Evolutionary conservation across 768 basidiomycete species (phyloP), one percentile per base, ranked within the genome.

Genomic region (Scleroderma citrinum): DNA sequence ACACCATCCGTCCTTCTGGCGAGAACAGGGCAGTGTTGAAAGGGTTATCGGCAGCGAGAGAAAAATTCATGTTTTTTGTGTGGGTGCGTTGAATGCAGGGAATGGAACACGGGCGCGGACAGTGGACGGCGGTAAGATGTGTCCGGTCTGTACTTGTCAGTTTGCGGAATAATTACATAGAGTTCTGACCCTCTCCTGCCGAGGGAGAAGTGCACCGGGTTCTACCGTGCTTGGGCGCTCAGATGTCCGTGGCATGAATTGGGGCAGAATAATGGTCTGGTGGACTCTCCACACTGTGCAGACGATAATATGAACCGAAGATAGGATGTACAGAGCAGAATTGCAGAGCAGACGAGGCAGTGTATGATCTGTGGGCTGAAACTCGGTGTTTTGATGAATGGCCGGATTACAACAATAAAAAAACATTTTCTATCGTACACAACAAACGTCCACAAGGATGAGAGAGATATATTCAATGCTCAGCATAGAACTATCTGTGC

Each of bases 221-320:
- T 65, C 56, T 67, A 59, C 65, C 64, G 67, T 66, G 64, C 17
- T 61, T 24, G 61, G 40, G 63, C 65, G 63, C 55, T 13, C 43
- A 44, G 29, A 40, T 42, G 13, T 29, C 48, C n/a, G 49, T 36
- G 29, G 47, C n/a, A n/a, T 48, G 39, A 52, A 49, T 26, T 40
- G 19, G 23, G 45, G 40, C 35, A 35, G 46, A 19, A 36, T n/a
- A 24, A 43, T 34, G 36, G 19, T 29, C 38, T 36, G 17, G 21
- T 44, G 46, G 57, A 53, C 36, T 19, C 40, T 46, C 26, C 26
- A 8, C 26, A 5, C 5, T 29, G 26, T 29, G 26, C 26, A n/a
- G n/a, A n/a, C n/a, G n/a, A n/a, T n/a, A n/a, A n/a, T n/a, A n/a
- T 29, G 26, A 4, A 8, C 8, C 8, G 26, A 29, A 4, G 26